Evolutionary conservation across 1,284 basidiomycete genomes (phyloP).

Genomic region (Irpex sp.): DNA sequence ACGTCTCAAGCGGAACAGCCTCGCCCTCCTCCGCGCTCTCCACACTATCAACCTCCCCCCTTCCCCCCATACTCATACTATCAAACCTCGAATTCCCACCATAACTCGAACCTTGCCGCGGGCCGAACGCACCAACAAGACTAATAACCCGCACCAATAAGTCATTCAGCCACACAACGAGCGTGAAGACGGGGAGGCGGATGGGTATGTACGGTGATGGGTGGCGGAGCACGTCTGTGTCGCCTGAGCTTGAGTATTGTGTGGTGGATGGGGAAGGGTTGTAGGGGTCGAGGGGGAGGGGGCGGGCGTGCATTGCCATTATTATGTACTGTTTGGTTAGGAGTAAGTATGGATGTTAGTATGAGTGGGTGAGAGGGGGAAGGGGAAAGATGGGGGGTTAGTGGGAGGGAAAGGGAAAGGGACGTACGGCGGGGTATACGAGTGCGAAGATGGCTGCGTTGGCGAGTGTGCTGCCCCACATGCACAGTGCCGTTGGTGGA

Average conservation of each 20-base stretch:
- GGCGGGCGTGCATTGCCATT: slow-evolving; percentile 70
- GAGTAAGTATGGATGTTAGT: no score
- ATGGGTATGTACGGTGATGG: slow-evolving; percentile 76
- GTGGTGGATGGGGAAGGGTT: slow-evolving; percentile 51
- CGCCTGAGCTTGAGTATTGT: no score
- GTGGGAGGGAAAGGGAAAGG: background rate
- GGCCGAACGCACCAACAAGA: slow-evolving; percentile 33
- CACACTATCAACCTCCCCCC: slow-evolving; percentile 28
- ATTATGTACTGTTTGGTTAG: slow-evolving; percentile 59
- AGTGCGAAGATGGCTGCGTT: slow-evolving; percentile 78
- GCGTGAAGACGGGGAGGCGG: slow-evolving; percentile 68
- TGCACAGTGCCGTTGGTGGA: slow-evolving; percentile 65
- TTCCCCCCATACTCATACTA: no score
- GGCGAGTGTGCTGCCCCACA: slow-evolving; percentile 66
- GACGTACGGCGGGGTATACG: slow-evolving; percentile 66
- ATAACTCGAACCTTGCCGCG: no score
- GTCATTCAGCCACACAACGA: slow-evolving; percentile 75
- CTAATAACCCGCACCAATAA: slow-evolving; percentile 60
- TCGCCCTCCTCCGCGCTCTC: slow-evolving; percentile 54
- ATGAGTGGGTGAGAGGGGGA: no score
- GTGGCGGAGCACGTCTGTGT: slow-evolving; percentile 43
- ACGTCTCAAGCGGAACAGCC: slow-evolving; percentile 26
- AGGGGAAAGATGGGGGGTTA: no score
- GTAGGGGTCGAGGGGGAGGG: slow-evolving; percentile 67
- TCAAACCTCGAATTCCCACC: no score